phyloP scores from a whole-genome alignment of 2,329 filamentous ascomycete species.

The Claviceps maximensis region DNA sequence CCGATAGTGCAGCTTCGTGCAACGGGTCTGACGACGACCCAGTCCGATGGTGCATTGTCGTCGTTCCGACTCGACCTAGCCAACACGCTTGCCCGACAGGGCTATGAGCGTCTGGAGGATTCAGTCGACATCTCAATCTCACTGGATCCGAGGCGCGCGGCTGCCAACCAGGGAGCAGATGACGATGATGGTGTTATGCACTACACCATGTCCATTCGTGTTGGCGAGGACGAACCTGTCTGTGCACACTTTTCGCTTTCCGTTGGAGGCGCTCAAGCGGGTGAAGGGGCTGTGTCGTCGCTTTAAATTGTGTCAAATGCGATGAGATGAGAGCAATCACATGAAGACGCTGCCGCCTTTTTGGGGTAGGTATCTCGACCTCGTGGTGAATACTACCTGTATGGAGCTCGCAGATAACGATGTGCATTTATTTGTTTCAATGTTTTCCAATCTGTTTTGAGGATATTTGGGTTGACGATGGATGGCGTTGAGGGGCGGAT shows the following conservation, averaged over 20 bases:
- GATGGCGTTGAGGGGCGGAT: too few relatives aligned
- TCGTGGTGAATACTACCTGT: too few relatives aligned
- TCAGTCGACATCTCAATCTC: not conserved
- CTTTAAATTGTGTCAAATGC: not conserved
- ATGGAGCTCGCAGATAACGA: too few relatives aligned
- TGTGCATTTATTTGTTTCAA: too few relatives aligned
- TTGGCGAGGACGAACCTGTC: not conserved
- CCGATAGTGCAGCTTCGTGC: slow-evolving; percentile 1
- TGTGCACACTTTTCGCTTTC: not conserved
- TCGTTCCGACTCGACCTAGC: not conserved
- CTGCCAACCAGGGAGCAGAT: not conserved
- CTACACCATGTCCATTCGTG: not conserved
- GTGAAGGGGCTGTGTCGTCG: not conserved
- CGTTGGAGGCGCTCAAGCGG: not conserved
- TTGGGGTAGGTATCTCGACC: too few relatives aligned
- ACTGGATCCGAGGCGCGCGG: not conserved
- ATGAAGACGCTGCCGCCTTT: too few relatives aligned
- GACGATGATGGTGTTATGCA: not conserved
- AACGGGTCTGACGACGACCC: not conserved
- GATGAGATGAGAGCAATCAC: not conserved
- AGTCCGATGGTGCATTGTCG: not conserved
- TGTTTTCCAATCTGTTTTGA: too few relatives aligned
- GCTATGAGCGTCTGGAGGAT: not conserved
- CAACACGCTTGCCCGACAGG: not conserved
- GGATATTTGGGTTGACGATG: too few relatives aligned